These are phyloP conservation scores for Mortierella sp. DNA, from an alignment of 371 early-diverging fungal genomes.

Conservation along the genomic window DNA sequence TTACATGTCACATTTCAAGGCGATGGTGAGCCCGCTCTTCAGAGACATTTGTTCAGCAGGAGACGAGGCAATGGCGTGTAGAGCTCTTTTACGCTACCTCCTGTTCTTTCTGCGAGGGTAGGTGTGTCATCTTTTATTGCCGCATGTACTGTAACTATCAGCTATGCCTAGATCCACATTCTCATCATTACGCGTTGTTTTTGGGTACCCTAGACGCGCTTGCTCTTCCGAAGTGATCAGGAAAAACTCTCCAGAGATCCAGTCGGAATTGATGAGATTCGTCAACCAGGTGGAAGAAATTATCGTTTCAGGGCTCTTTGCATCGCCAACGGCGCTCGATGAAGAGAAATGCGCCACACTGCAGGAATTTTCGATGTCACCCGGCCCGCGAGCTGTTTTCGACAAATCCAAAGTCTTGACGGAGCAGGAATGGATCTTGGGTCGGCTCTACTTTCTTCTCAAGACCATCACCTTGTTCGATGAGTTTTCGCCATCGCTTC, in stretches of 20 bases:
- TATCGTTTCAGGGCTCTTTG: conserved; percentile 17
- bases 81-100: conserved; percentile 22
- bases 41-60: conserved; percentile 13
- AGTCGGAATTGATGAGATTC: conserved; percentile 30
- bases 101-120: conserved; percentile 44
- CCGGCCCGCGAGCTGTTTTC: conserved; percentile 25
- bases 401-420: conserved; percentile 11
- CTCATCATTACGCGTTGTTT: background rate
- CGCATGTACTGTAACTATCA: too few relatives aligned
- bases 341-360: conserved; percentile 21
- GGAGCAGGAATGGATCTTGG: conserved; percentile 44
- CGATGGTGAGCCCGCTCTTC: conserved; percentile 14
- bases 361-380: conserved; percentile 25
- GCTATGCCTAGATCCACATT: background rate
- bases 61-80: conserved; percentile 18
- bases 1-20: conserved; percentile 25
- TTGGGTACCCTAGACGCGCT: conserved; percentile 29
- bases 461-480: conserved; percentile 37
- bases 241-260: conserved; percentile 22
- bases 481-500: conserved; percentile 27
- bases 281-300: conserved; percentile 35
- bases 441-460: conserved; percentile 38
- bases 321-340: conserved; percentile 1
- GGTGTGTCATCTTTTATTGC: background rate
- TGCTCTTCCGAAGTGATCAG: conserved; percentile 25